phyloP scores from a whole-genome alignment of 2,329 filamentous ascomycete genomes.

The Sarocladiaceae sp. region DNA sequence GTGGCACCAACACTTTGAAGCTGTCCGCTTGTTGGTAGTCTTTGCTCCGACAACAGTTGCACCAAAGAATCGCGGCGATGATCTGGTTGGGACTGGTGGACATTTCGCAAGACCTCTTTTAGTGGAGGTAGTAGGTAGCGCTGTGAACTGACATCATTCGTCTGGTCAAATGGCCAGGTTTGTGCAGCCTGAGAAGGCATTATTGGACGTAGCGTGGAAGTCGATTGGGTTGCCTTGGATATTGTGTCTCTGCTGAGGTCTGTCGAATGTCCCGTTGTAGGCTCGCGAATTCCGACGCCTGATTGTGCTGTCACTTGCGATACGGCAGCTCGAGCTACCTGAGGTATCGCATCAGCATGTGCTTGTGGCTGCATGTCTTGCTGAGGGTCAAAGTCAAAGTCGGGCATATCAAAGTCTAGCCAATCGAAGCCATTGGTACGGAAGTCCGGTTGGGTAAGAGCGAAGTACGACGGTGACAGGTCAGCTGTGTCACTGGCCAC shows the following conservation, averaged over 20 bases:
- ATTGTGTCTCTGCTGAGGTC: neutral
- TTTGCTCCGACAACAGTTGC: neutral
- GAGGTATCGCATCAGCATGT: neutral
- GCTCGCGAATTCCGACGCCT: neutral
- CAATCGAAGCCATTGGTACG: conserved; percentile 6
- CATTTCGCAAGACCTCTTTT: neutral
- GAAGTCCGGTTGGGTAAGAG: neutral
- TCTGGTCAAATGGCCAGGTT: conserved; percentile 7
- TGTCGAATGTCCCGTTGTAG: neutral
- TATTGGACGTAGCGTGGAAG: neutral
- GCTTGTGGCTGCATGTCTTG: neutral
- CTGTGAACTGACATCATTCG: neutral
- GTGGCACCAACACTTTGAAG: neutral
- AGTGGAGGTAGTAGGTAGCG: neutral
- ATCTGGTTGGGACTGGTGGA: neutral
- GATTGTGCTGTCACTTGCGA: neutral
- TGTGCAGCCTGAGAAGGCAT: neutral
- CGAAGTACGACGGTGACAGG: neutral
- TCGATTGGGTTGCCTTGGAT: neutral
- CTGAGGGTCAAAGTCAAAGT: neutral
- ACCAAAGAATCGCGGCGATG: neutral
- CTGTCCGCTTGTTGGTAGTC: neutral
- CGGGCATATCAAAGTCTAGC: conserved; percentile 7
- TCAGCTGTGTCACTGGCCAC: neutral
- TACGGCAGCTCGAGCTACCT: neutral